These are phyloP conservation scores for Sisymbrium irio DNA, from an alignment of 345 rosid species.

Conservation along the genomic window DNA sequence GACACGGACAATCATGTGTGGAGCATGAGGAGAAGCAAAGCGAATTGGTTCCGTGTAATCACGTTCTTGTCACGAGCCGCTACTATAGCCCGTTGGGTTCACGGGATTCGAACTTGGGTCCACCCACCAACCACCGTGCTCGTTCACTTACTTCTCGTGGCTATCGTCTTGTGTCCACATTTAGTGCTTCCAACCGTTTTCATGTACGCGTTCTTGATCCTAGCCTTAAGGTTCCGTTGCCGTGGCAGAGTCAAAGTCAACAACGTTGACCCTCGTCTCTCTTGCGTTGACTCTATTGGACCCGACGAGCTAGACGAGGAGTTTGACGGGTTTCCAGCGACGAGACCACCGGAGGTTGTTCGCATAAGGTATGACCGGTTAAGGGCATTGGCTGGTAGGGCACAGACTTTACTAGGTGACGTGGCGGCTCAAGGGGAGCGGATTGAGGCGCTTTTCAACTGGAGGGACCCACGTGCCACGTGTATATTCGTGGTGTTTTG, in stretches of 20 bases:
- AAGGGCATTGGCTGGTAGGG: conserved; percentile 80
- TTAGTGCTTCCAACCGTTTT: conserved; percentile 73
- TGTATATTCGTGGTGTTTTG: conserved; percentile 73
- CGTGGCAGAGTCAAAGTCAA: conserved; percentile 49
- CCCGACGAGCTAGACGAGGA: conserved; percentile 87
- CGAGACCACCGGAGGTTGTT: conserved; percentile 52
- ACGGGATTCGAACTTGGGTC: conserved; percentile 70
- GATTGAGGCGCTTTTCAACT: conserved; percentile 65
- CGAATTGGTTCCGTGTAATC: conserved; percentile 82
- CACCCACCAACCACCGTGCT: conserved; percentile 69
- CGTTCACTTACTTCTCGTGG: conserved; percentile 61
- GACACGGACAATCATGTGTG: conserved; percentile 82
- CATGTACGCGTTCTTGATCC: conserved; percentile 77
- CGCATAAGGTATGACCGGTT: conserved; percentile 71
- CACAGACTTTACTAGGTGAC: conserved; percentile 78
- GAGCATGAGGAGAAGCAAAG: conserved; percentile 95
- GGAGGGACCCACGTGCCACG: conserved; percentile 92
- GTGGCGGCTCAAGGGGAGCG: conserved; percentile 87
- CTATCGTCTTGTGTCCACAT: conserved; percentile 71
- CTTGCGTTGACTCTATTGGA: conserved; percentile 60
- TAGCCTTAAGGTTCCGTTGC: conserved; percentile 52
- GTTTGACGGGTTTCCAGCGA: conserved; percentile 73
- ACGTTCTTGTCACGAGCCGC: conserved; percentile 66
- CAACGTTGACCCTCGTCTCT: conserved; percentile 60
- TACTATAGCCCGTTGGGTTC: conserved; percentile 61